Conservation (phyloP, 83 land plant genomes). For the Larix sibirica region DNA sequence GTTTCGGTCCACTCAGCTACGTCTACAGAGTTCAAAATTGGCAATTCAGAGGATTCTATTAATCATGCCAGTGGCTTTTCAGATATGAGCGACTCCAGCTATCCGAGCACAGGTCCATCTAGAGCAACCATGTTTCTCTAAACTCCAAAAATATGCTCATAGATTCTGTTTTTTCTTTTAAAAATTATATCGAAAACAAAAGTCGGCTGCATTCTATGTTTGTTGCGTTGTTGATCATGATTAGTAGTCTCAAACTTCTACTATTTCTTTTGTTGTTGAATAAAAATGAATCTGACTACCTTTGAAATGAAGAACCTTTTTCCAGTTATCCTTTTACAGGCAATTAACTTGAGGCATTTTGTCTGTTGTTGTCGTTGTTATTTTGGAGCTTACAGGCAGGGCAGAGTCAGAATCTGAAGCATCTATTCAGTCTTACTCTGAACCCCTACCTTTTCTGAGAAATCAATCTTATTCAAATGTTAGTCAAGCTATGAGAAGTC, state of each 20-base stretch:
- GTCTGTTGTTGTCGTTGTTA: not conserved
- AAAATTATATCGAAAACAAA: not conserved
- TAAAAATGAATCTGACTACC: not conserved
- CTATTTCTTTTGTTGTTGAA: not conserved
- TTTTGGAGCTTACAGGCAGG: not conserved
- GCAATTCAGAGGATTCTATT: too few species aligned
- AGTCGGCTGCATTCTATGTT: not conserved
- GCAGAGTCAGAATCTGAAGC: not conserved
- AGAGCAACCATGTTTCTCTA: too few species aligned
- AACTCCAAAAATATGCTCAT: not conserved
- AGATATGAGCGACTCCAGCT: too few species aligned
- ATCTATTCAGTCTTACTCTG: not conserved
- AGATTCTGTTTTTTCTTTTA: not conserved
- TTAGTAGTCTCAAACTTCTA: not conserved
- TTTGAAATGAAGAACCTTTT: not conserved
- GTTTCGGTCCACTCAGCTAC: conserved; percentile 19
- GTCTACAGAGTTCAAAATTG: conserved; percentile 1
- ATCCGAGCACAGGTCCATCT: too few species aligned
- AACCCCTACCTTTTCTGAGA: not conserved
- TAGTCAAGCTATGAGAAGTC: not conserved
- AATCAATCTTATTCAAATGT: conserved; percentile 1
- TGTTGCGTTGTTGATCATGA: not conserved
- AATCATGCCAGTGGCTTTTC: too few species aligned
- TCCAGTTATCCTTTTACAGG: not conserved
- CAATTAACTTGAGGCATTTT: not conserved